Percentiles rank a stretch among this genome's conserved stretches.
Conservation (phyloP, 2,329 filamentous ascomycete species). For the Calonectria fujianensis region DNA sequence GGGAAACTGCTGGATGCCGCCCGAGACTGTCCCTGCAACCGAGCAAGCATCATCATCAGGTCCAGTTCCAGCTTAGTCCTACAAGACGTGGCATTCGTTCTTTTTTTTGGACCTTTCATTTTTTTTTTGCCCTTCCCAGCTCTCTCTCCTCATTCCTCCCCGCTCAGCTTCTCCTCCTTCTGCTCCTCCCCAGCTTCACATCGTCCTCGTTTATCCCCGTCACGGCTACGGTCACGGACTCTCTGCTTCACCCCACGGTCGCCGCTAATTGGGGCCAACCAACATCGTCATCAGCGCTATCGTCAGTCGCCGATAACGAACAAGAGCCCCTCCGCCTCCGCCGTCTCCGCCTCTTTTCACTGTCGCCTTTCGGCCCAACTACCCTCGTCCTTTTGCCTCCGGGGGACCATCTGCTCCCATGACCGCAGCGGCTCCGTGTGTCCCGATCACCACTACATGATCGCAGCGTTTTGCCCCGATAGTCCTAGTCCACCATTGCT, state of each 20-base stretch:
- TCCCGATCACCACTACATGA: slow-evolving; percentile 52
- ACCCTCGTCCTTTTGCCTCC: slow-evolving; percentile 44
- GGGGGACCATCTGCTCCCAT: slow-evolving; percentile 48
- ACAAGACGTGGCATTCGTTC: slow-evolving; percentile 55
- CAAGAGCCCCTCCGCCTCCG: slow-evolving; percentile 51
- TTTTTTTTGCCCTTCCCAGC: slow-evolving; percentile 45
- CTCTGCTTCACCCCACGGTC: slow-evolving; percentile 44
- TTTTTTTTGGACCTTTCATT: slow-evolving; percentile 40
- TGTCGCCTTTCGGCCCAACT: slow-evolving; percentile 32
- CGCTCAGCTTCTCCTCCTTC: slow-evolving; percentile 31
- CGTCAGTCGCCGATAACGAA: slow-evolving; percentile 54
- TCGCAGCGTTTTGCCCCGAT: slow-evolving; percentile 54
- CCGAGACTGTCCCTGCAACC: slow-evolving; percentile 53
- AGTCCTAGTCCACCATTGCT: slow-evolving; percentile 55
- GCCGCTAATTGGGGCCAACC: slow-evolving; percentile 51
- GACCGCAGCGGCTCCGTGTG: slow-evolving; percentile 51
- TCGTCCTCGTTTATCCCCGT: slow-evolving; percentile 24
- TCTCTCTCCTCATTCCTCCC: slow-evolving; percentile 41
- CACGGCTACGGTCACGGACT: slow-evolving; percentile 31
- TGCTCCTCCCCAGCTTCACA: slow-evolving; percentile 20
- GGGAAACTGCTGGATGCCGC: slow-evolving; percentile 50
- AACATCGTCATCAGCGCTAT: slow-evolving; percentile 56
- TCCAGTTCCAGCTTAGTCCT: slow-evolving; percentile 48
- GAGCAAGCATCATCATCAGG: slow-evolving; percentile 51
- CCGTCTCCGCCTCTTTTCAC: slow-evolving; percentile 35